Evolutionary conservation across 1,284 basidiomycete genomes (phyloP), one percentile per base, ranked within the genome.

Genomic region (Ustilago nuda): DNA sequence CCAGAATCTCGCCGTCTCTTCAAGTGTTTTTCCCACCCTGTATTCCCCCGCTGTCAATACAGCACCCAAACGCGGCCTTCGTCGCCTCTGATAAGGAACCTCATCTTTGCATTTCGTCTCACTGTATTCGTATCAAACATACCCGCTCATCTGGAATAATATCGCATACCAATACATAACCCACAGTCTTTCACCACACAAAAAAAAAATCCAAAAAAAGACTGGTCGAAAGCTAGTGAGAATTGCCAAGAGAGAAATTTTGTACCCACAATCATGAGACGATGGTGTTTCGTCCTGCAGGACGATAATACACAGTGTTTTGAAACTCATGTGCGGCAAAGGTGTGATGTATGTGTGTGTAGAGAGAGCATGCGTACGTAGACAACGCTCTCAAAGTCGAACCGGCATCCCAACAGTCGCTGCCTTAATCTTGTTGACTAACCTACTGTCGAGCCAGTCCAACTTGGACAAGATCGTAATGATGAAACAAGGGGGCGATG

Each of bases 31-130:
- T 3, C 3, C 23, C 23, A 3, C 23, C 23, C 23, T 27, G 23
- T 27, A 27, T 27, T 27, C 23, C 23, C 2, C 23, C 32, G 11
- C 58, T 8, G 54, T 37, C 27, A 8, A 61, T 12, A 45, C 64
- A 8, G 73, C 59, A 5, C 65, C 69, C 13, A 76, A 68, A 54
- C 70, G 74, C n/a, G 74, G 74, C 53, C 66, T 76, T n/a, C 56
- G 70, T 27, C 65, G 66, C 3, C 60, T 76, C 12, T 76, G 23
- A 27, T 27, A 3, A 27, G 23, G 23, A 56, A 50, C n/a, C 32
- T 19, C 15, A 52, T 30, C 55, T 46, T 52, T 54, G 12, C n/a
- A 23, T 11, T 36, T 30, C 12, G 19, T 30, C 13, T 8, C 11
- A 41, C n/a, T 48, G 15, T 45, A 41, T 43, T 45, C 43, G 11